Evolutionary conservation across 345 rosid species (phyloP).

Genomic region (Eucalyptus pumila): DNA sequence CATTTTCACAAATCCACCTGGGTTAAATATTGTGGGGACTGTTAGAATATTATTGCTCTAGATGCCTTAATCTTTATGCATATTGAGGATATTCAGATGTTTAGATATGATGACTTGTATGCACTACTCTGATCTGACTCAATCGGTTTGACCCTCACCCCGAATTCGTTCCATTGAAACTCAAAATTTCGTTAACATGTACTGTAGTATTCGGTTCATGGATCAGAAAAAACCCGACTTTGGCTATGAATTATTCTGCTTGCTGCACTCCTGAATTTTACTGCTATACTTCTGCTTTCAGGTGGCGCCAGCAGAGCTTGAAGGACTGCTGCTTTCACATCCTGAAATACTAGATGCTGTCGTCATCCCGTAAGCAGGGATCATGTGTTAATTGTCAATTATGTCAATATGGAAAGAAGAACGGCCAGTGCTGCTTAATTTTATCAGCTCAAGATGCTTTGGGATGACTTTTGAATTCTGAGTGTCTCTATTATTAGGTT

Average conservation of each 20-base stretch:
- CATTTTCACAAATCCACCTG: not conserved
- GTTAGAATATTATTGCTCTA: not conserved
- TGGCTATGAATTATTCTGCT: not conserved
- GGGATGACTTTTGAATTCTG: not conserved
- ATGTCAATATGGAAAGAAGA: not conserved
- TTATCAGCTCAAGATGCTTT: not conserved
- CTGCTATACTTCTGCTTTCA: not conserved
- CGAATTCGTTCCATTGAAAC: not conserved
- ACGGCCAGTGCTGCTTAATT: not conserved
- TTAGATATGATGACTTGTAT: not conserved
- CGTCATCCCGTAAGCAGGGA: constrained; percentile 17
- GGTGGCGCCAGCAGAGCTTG: constrained; percentile 47
- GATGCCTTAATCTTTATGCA: not conserved
- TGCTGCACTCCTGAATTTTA: not conserved
- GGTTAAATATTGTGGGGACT: not conserved
- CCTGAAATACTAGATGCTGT: constrained; percentile 28
- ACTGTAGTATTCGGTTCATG: not conserved
- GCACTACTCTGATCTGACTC: not conserved
- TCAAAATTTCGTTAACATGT: not conserved
- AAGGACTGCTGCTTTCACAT: constrained; percentile 32
- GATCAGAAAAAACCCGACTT: not conserved
- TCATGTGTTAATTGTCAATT: not conserved
- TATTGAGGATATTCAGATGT: not conserved
- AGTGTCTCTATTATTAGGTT: constrained; percentile 1
- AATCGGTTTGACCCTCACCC: not conserved